Percentiles rank a stretch among this genome's conserved stretches.
phyloP scores from a whole-genome alignment of 208 protist species.

The Crithidia sp. region DNA sequence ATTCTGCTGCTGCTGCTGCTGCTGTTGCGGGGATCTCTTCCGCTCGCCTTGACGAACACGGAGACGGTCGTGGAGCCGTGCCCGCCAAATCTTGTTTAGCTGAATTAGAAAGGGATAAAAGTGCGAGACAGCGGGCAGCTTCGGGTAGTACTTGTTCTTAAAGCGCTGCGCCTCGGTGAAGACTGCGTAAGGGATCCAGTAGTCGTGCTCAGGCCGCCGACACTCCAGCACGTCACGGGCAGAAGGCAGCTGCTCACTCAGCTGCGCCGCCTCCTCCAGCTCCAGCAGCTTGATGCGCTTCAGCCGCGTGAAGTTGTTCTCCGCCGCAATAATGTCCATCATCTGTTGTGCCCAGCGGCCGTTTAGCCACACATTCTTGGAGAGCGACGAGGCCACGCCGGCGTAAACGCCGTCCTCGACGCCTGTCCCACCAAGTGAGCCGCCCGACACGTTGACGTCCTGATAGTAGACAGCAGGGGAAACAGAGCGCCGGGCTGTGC shows the following conservation, averaged over 20 bases:
- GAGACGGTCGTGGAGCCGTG: slow-evolving; percentile 61
- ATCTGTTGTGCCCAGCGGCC: slow-evolving; percentile 71
- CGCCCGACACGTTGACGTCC: slow-evolving; percentile 24
- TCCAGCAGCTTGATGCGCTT: slow-evolving; percentile 71
- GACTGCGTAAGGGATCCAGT: slow-evolving; percentile 85
- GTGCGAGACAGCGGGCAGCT: slow-evolving; percentile 63
- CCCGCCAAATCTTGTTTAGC: slow-evolving; percentile 82
- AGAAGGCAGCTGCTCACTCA: slow-evolving; percentile 50
- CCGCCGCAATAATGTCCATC: slow-evolving; percentile 67
- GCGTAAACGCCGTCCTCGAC: slow-evolving; percentile 86
- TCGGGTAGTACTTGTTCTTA: slow-evolving; percentile 81
- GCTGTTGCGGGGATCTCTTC: slow-evolving; percentile 19
- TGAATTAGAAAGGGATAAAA: slow-evolving; percentile 87
- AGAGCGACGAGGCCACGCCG: slow-evolving; percentile 48
- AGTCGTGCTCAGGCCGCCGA: slow-evolving; percentile 74
- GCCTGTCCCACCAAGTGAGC: slow-evolving; percentile 48
- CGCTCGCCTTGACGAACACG: slow-evolving; percentile 38
- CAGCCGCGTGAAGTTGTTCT: slow-evolving; percentile 73
- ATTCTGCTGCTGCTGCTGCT: neutral
- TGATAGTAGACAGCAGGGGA: slow-evolving; percentile 19
- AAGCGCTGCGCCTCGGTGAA: slow-evolving; percentile 85
- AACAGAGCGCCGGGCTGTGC: neutral
- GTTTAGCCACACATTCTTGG: slow-evolving; percentile 89
- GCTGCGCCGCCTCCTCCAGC: slow-evolving; percentile 59
- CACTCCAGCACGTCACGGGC: slow-evolving; percentile 76